Percentiles rank a stretch among this genome's conserved stretches.
phyloP scores from a whole-genome alignment of 1,139 yeast genomes.

The Debaryomyces robertsiae region DNA sequence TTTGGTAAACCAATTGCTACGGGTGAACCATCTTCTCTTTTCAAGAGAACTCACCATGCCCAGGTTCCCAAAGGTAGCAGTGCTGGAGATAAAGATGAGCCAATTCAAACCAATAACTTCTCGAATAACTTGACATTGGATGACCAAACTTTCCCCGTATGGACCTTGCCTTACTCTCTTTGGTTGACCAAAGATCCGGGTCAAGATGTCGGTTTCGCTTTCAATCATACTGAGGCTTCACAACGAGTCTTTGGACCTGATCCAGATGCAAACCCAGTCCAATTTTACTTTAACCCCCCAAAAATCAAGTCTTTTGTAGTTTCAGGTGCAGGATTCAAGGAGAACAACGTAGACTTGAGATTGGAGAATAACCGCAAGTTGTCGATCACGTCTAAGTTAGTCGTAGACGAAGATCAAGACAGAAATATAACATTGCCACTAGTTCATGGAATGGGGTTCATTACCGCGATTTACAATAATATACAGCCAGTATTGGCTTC shows the following conservation, averaged over 20 bases:
- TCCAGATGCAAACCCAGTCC: slow-evolving; percentile 38
- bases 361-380: slow-evolving; percentile 36
- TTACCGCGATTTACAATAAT: slow-evolving; percentile 61
- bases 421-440: slow-evolving; percentile 35
- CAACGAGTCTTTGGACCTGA: slow-evolving; percentile 51
- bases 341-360: slow-evolving; percentile 22
- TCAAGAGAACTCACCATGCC: slow-evolving; percentile 25
- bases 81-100: slow-evolving; percentile 22
- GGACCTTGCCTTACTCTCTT: slow-evolving; percentile 51
- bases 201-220: slow-evolving; percentile 43
- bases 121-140: slow-evolving; percentile 45
- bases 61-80: slow-evolving; percentile 38
- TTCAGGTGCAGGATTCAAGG: slow-evolving; percentile 32
- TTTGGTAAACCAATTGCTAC: slow-evolving; percentile 29
- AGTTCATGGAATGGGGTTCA: slow-evolving; percentile 68
- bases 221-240: slow-evolving; percentile 45
- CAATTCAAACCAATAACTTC: slow-evolving; percentile 50
- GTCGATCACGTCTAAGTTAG: slow-evolving; percentile 34
- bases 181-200: slow-evolving; percentile 46
- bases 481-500: slow-evolving; percentile 59
- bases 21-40: slow-evolving; percentile 31
- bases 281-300: slow-evolving; percentile 51
- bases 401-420: slow-evolving; percentile 17
- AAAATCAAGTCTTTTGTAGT: slow-evolving; percentile 46
- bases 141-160: slow-evolving; percentile 49